phyloP scores from a whole-genome alignment of 176 grass and related monocot species.

The Carex cristatella region DNA sequence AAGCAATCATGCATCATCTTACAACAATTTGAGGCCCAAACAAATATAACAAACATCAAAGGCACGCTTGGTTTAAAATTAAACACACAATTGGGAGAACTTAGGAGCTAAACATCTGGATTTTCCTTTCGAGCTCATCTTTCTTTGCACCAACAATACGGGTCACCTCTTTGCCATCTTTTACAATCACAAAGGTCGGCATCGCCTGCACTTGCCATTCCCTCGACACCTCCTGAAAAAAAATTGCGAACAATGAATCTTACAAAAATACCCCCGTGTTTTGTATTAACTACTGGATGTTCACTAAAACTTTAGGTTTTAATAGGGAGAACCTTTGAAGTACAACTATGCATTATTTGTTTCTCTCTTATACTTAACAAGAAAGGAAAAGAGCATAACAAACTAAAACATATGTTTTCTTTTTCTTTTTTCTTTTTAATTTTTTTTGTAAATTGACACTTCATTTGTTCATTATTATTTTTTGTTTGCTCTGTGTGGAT shows the following conservation, averaged over 20 bases:
- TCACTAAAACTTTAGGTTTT: not conserved
- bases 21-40: not conserved
- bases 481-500: not conserved
- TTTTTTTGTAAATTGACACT: not conserved
- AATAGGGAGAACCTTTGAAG: not conserved
- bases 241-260: not conserved
- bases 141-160: constrained; percentile 78
- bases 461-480: not conserved
- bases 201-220: constrained; percentile 73
- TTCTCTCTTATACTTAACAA: not conserved
- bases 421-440: not conserved
- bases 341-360: not conserved
- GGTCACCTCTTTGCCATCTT: constrained; percentile 56
- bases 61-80: not conserved
- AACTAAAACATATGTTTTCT: not conserved
- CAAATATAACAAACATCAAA: not conserved
- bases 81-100: not conserved
- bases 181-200: constrained; percentile 71
- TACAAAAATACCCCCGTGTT: not conserved
- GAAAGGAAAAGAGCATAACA: not conserved
- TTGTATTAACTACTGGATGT: not conserved
- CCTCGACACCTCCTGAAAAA: constrained; percentile 61
- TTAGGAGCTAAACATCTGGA: constrained; percentile 37
- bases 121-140: constrained; percentile 80
- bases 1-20: not conserved